Percentiles rank a stretch among this genome's conserved stretches.
phyloP scores from a whole-genome alignment of 257 asterid species.

The Gentiana macrophylla region DNA sequence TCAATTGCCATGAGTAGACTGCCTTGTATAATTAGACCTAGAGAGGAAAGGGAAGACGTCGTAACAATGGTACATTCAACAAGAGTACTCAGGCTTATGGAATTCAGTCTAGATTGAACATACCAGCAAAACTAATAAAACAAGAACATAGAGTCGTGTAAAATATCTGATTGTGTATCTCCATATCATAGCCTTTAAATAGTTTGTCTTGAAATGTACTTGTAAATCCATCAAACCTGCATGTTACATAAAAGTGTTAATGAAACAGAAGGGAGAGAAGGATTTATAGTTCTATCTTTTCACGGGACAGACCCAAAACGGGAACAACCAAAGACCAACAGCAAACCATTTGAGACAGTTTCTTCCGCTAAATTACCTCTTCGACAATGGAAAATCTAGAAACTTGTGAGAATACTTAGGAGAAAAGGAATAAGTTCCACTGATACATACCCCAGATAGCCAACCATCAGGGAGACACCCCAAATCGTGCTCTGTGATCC shows the following conservation, averaged over 20 bases:
- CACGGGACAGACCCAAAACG: no score
- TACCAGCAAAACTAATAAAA: constrained; percentile 88
- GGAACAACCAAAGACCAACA: no score
- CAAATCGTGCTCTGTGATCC: constrained; percentile 95
- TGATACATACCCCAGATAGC: constrained; percentile 88
- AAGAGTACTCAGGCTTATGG: neutral
- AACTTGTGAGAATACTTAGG: no score
- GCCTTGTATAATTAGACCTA: constrained; percentile 86
- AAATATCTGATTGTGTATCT: constrained; percentile 92
- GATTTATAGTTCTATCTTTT: no score
- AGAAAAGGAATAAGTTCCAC: constrained; percentile 1
- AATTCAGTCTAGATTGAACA: constrained; percentile 8
- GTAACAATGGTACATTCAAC: neutral
- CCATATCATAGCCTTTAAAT: constrained; percentile 96
- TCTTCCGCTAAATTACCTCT: no score
- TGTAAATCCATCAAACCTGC: constrained; percentile 97
- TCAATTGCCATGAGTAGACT: constrained; percentile 74
- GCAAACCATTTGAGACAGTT: no score
- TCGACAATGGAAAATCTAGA: no score
- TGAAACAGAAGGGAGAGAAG: neutral
- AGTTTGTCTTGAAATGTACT: constrained; percentile 99
- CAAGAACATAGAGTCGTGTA: constrained; percentile 95
- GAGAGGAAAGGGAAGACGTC: neutral
- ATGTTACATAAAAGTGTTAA: constrained; percentile 11
- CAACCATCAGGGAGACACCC: constrained; percentile 98